Conservation (phyloP, 768 basidiomycete species). For the Epithele typhae region DNA sequence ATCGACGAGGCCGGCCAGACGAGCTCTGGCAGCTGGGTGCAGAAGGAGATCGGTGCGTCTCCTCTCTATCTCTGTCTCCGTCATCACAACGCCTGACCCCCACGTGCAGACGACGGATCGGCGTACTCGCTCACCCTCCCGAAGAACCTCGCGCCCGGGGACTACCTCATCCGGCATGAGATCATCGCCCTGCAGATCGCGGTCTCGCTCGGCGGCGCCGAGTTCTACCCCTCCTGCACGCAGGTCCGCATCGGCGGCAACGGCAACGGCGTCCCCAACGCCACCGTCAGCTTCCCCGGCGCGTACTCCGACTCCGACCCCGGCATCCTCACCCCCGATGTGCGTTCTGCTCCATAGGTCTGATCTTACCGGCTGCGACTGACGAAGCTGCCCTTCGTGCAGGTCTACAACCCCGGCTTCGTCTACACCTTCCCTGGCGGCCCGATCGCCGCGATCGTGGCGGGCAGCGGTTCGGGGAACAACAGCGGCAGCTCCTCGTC, state of each 20-base stretch:
- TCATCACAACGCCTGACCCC: not conserved
- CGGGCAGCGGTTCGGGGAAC: not conserved
- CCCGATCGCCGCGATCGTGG: conserved; percentile 14
- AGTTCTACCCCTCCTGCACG: conserved; percentile 72
- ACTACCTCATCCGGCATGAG: conserved; percentile 76
- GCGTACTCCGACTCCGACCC: conserved; percentile 69
- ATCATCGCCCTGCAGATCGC: conserved; percentile 27
- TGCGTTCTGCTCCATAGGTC: not conserved
- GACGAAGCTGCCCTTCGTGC: too few species aligned
- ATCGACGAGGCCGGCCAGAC: conserved; percentile 28
- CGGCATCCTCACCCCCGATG: conserved; percentile 53
- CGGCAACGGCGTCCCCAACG: conserved; percentile 47
- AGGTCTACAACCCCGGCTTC: conserved; percentile 19
- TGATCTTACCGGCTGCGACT: too few species aligned
- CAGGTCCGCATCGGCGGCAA: conserved; percentile 52
- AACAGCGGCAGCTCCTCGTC: not conserved
- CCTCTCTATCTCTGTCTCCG: conserved; percentile 6
- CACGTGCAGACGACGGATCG: conserved; percentile 17
- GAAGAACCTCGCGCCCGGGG: conserved; percentile 52
- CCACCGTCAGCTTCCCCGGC: conserved; percentile 58
- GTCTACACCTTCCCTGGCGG: conserved; percentile 22
- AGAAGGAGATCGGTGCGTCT: conserved; percentile 25
- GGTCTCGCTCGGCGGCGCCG: conserved; percentile 46
- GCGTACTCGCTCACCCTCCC: conserved; percentile 28
- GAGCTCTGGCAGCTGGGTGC: conserved; percentile 25